Percentiles rank a stretch among this genome's conserved stretches.
phyloP scores from a whole-genome alignment of 371 early-diverging fungal genomes.

The Batkoa obscura region DNA sequence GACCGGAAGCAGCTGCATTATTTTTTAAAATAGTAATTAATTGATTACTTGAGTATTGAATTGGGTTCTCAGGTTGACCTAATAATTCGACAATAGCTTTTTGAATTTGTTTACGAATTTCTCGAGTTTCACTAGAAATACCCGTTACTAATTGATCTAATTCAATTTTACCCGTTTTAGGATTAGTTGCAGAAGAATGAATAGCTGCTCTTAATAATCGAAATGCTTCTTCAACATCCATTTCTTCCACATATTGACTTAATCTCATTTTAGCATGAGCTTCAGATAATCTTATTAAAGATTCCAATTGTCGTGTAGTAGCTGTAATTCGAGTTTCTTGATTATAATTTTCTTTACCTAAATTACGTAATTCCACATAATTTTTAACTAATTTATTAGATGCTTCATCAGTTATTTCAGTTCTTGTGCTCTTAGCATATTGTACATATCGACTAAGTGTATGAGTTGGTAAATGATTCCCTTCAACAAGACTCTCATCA shows the following conservation, averaged over 20 bases:
- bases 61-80: neutral
- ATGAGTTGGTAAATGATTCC: constrained; percentile 25
- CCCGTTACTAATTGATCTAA: constrained; percentile 94
- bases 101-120: neutral
- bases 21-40: too few relatives aligned
- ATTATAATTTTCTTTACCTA: constrained; percentile 39
- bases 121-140: constrained; percentile 12
- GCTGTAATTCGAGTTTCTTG: constrained; percentile 73
- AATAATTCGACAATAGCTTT: neutral
- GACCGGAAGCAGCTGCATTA: too few relatives aligned
- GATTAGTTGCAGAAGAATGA: constrained; percentile 93
- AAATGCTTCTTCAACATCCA: constrained; percentile 73
- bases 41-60: too few relatives aligned
- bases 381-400: constrained; percentile 50
- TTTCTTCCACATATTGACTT: constrained; percentile 38
- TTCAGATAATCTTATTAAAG: constrained; percentile 96
- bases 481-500: too few relatives aligned
- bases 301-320: constrained; percentile 98
- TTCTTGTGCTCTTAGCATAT: constrained; percentile 65
- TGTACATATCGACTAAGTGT: constrained; percentile 75
- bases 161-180: constrained; percentile 94
- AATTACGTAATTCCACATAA: constrained; percentile 79
- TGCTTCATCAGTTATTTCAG: constrained; percentile 56
- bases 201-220: constrained; percentile 82
- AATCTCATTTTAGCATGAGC: constrained; percentile 94